Evolutionary conservation across 352 stramenopile species (phyloP).

Genomic region (Globisporangium cederbergense): DNA sequence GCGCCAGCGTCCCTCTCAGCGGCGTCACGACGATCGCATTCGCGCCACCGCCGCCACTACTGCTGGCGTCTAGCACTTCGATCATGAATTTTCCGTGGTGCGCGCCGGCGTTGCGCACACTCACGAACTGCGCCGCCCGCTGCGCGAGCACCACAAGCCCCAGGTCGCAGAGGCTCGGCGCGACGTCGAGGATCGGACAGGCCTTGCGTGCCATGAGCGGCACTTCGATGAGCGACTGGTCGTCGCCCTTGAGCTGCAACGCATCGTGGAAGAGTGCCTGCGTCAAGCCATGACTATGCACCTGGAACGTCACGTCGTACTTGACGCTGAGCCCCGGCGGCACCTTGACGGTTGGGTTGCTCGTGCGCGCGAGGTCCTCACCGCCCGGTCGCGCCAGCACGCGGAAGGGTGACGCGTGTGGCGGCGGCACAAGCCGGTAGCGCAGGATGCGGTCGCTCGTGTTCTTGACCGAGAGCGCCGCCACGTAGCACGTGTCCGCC

Average conservation of each 20-base stretch:
- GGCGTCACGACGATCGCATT: constrained; percentile 26
- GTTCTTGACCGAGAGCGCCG: constrained; percentile 59
- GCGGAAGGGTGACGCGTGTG: constrained; percentile 49
- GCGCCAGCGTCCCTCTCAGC: constrained; percentile 24
- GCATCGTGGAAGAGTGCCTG: constrained; percentile 56
- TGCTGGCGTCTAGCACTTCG: constrained; percentile 38
- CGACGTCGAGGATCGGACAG: constrained; percentile 54
- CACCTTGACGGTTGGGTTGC: constrained; percentile 64
- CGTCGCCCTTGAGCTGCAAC: constrained; percentile 53
- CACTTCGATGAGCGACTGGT: constrained; percentile 56
- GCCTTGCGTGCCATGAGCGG: constrained; percentile 52
- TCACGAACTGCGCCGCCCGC: constrained; percentile 45
- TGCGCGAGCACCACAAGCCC: constrained; percentile 64
- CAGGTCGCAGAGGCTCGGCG: constrained; percentile 50
- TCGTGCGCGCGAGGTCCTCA: constrained; percentile 54
- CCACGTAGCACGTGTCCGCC: constrained; percentile 57
- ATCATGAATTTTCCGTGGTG: constrained; percentile 39
- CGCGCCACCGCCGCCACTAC: background rate
- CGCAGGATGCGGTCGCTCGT: constrained; percentile 57
- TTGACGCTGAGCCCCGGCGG: constrained; percentile 52
- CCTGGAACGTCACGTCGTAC: constrained; percentile 68
- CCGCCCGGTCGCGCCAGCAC: constrained; percentile 42
- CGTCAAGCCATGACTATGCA: background rate
- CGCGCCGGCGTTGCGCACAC: constrained; percentile 48
- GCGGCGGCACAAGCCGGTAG: constrained; percentile 53